A percentile compares a stretch with the other conserved stretches of the same genome.
phyloP scores from a whole-genome alignment of 2,329 filamentous ascomycete species.

The Colletotrichum sp. region DNA sequence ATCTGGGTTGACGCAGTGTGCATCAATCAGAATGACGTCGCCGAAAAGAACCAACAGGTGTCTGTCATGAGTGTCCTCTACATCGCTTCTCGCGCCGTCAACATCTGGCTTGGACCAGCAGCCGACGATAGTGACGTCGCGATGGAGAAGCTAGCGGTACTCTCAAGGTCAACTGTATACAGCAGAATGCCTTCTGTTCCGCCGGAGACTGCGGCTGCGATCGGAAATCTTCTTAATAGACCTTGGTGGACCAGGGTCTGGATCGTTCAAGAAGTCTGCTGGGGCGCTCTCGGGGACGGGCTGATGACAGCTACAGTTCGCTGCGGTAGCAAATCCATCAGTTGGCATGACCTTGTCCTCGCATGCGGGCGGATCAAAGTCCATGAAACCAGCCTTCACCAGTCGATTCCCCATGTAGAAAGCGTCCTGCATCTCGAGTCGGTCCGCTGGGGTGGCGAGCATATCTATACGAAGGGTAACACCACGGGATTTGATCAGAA shows the following conservation, averaged over 20 bases:
- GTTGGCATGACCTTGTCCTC: not conserved
- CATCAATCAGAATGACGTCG: constrained; percentile 11
- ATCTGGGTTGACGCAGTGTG: not conserved
- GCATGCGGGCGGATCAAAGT: not conserved
- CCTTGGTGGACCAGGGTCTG: not conserved
- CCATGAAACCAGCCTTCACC: not conserved
- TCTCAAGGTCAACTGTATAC: not conserved
- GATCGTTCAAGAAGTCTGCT: constrained; percentile 1
- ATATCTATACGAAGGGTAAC: not conserved
- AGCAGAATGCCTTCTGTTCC: not conserved
- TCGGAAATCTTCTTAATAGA: not conserved
- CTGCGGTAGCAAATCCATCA: not conserved
- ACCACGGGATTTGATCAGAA: not conserved
- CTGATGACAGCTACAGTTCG: not conserved
- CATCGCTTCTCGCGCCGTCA: constrained; percentile 7
- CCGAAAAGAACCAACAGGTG: not conserved
- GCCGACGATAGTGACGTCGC: not conserved
- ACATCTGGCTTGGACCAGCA: constrained; percentile 29
- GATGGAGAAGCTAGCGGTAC: not conserved
- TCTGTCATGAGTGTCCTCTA: not conserved
- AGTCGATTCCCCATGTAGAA: not conserved
- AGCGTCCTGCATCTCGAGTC: not conserved
- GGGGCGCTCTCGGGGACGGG: not conserved
- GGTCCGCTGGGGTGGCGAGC: not conserved
- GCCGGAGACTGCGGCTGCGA: not conserved